Percentiles rank a stretch among this genome's conserved stretches.
phyloP scores from a whole-genome alignment of 768 basidiomycete species.

The Glaciozyma antarctica region DNA sequence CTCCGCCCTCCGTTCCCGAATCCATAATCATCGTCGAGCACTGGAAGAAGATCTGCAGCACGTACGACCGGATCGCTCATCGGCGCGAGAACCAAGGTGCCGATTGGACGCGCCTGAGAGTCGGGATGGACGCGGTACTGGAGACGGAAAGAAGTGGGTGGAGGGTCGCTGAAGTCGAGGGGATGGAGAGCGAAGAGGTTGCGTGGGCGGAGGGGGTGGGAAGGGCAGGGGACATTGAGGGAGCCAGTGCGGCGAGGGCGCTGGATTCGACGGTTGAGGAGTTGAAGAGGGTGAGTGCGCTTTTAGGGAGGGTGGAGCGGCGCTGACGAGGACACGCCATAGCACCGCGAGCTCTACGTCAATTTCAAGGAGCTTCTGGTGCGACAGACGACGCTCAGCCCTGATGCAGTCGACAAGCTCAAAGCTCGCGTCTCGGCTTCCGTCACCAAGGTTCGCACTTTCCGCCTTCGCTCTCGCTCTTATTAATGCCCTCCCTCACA shows the following conservation, averaged over 20 bases:
- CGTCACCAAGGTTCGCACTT: conserved; percentile 51
- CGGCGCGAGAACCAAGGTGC: conserved; percentile 87
- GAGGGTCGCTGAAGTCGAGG: conserved; percentile 12
- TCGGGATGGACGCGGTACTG: conserved; percentile 58
- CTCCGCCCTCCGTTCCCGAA: conserved; percentile 43
- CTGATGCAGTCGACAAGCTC: conserved; percentile 77
- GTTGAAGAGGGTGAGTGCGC: conserved; percentile 34
- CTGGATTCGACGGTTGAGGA: conserved; percentile 31
- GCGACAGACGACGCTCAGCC: conserved; percentile 68
- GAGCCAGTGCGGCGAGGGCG: conserved; percentile 35
- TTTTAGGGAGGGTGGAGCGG: background rate
- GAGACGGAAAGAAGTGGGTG: conserved; percentile 9
- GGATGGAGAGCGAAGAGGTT: background rate
- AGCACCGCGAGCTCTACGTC: conserved; percentile 44
- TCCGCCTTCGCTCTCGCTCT: background rate
- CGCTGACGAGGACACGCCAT: conserved; percentile 19
- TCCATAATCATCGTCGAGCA: conserved; percentile 64
- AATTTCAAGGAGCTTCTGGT: conserved; percentile 23
- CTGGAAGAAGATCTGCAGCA: conserved; percentile 80
- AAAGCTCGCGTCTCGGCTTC: conserved; percentile 74
- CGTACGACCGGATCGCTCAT: conserved; percentile 78
- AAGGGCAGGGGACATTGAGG: conserved; percentile 36
- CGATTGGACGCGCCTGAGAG: conserved; percentile 51
- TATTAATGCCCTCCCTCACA: background rate
- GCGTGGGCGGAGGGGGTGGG: conserved; percentile 46